These are phyloP conservation scores for Diversispora eburnea DNA, from an alignment of 192 early-diverging fungal species.

Conservation along the genomic window DNA sequence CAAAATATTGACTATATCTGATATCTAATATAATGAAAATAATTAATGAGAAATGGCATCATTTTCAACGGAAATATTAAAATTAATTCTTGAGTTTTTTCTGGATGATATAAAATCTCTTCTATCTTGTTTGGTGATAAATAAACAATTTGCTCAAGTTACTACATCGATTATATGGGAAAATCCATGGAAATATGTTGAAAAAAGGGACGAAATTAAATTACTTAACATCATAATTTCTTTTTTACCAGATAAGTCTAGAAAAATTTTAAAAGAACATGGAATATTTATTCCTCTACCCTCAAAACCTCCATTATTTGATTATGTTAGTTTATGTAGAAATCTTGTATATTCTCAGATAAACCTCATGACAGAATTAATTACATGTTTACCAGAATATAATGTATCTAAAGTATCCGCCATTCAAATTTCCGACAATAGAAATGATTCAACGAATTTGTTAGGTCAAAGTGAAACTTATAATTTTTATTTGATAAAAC, in stretches of 20 bases:
- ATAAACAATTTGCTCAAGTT: neutral
- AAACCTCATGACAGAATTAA: neutral
- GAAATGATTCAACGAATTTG: neutral
- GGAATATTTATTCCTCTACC: neutral
- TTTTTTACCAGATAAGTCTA: neutral
- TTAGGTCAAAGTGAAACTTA: neutral
- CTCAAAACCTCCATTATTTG: neutral
- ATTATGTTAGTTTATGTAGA: neutral
- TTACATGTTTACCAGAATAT: neutral
- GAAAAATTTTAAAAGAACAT: neutral
- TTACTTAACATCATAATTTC: neutral
- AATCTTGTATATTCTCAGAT: neutral
- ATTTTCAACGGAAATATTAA: neutral
- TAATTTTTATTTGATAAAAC: neutral
- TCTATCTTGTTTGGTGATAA: neutral
- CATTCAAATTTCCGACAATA: neutral
- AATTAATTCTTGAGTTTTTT: neutral
- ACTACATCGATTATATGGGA: neutral
- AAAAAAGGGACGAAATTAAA: neutral
- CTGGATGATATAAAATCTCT: neutral
- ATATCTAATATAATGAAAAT: too few species aligned
- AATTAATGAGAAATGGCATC: neutral
- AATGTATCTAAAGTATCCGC: neutral
- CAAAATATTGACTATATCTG: too few species aligned
- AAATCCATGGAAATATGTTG: neutral